Evolutionary conservation across 2,329 filamentous ascomycete genomes (phyloP).

Genomic region (Dactylellina sp.): DNA sequence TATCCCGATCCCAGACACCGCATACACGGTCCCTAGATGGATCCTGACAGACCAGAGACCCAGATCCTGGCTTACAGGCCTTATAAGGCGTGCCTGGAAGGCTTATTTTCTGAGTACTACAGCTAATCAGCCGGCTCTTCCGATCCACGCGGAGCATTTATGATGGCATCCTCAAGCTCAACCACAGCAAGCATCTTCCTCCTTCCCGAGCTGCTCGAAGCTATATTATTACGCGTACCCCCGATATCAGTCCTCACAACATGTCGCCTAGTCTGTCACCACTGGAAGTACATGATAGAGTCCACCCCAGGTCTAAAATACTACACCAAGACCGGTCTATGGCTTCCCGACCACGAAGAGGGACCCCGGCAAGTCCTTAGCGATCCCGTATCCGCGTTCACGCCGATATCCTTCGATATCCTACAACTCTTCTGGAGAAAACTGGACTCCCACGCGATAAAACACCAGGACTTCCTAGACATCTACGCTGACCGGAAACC

Average conservation of each 20-base stretch:
- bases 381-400: constrained; percentile 22
- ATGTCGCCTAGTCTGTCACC: constrained; percentile 29
- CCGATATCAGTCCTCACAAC: constrained; percentile 25
- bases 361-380: constrained; percentile 7
- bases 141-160: not conserved
- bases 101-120: not conserved
- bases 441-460: constrained; percentile 19
- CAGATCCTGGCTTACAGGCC: not conserved
- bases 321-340: constrained; percentile 33
- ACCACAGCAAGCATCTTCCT: constrained; percentile 1
- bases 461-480: constrained; percentile 8
- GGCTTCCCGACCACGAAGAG: constrained; percentile 24
- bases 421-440: constrained; percentile 36
- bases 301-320: constrained; percentile 22
- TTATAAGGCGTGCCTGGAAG: not conserved
- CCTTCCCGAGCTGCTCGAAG: constrained; percentile 32
- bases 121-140: not conserved
- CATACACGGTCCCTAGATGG: not conserved
- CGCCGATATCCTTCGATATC: constrained; percentile 28
- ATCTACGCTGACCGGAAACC: constrained; percentile 5
- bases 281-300: constrained; percentile 29
- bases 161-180: not conserved
- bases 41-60: not conserved
- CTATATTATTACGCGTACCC: constrained; percentile 29
- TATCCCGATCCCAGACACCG: not conserved